Base-by-base conservation (phyloP, 2,329 filamentous ascomycete genomes). In the Fusarium musae region DNA sequence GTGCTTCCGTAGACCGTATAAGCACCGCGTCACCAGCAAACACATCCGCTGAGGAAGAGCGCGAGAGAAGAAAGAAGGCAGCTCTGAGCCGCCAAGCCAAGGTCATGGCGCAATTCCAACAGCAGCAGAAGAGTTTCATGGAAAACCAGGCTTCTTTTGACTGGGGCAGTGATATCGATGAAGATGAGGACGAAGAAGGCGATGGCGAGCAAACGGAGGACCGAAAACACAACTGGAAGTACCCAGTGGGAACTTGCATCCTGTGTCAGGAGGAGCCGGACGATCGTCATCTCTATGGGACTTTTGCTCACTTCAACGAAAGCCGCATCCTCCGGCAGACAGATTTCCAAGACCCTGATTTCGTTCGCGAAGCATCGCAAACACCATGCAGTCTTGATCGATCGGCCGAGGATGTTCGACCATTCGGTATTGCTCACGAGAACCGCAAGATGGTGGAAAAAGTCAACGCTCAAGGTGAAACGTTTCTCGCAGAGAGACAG, bases 91-190 rank as follows among this genome's bases (percentile, higher is more conserved):
- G 96, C 28, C 95, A 98, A 82, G 95, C 95, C 4, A 93, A 91
- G 78, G 94, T 99, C 37, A 98, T 99, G 95, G 96, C 95, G 4
- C 95, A 98, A 79, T 98, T 99, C 83, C 96, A 98, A 80, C 93
- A 97, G 79, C 96, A 99, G 79, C 97, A 98, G 80, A 96, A 97
- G 83, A 96, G 91, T 77, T 99, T 99, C 83, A 85, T 99, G 84
- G 93, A 94, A 63, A 96, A 92, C 73, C 95, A 98, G 81, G 92
- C 90, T n/a, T 88, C 91, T 46, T 89, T 97, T 68, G 93, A 97
- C 81, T 97, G 94, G 93, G 95, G 93, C 19, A 84, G 83, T 42
- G 93, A 96, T 67, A 89, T 94, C 57, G 93, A 93, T n/a, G 90
- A 93, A 43, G 87, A 93, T 23, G 90, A 93, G 37, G 87, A 91